These are phyloP conservation scores for Penicillium fimorum DNA, from an alignment of 495 filamentous ascomycete species.

Conservation along the genomic window DNA sequence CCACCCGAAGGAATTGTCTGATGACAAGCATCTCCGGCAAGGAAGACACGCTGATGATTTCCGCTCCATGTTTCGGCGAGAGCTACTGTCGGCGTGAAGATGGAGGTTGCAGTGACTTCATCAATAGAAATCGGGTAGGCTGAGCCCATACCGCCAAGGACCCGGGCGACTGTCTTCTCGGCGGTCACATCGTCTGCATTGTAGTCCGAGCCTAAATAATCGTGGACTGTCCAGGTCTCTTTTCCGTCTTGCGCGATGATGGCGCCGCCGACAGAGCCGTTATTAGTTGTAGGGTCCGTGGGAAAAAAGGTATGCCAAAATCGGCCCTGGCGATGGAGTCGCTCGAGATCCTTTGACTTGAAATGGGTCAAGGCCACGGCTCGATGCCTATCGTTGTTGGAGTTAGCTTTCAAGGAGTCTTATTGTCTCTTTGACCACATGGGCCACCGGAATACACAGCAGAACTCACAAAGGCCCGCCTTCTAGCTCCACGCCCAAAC, in stretches of 20 bases:
- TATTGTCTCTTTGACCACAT: too few relatives aligned
- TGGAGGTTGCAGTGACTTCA: slow-evolving; percentile 13
- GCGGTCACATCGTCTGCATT: slow-evolving; percentile 8
- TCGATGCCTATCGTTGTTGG: background rate
- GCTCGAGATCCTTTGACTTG: slow-evolving; percentile 20
- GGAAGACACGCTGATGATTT: slow-evolving; percentile 50
- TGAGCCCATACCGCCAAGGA: slow-evolving; percentile 18
- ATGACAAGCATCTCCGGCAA: slow-evolving; percentile 63
- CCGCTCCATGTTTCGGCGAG: slow-evolving; percentile 20
- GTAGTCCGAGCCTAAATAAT: slow-evolving; percentile 5
- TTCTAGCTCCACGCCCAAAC: background rate
- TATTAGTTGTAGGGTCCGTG: background rate
- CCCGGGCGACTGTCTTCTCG: slow-evolving; percentile 14
- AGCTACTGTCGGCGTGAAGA: slow-evolving; percentile 24
- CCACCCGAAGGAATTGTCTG: slow-evolving; percentile 65
- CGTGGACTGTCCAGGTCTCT: slow-evolving; percentile 26
- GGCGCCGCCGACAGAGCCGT: background rate
- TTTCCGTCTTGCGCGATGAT: slow-evolving; percentile 25
- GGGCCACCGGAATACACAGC: background rate
- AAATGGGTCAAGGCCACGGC: slow-evolving; percentile 19
- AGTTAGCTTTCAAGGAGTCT: too few relatives aligned
- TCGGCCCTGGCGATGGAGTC: slow-evolving; percentile 17
- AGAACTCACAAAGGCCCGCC: slow-evolving; percentile 1
- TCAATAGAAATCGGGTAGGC: slow-evolving; percentile 22
- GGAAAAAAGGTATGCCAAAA: slow-evolving; percentile 26